Base-by-base conservation (phyloP, 2,329 filamentous ascomycete genomes). In the Pseudogymnoascus sp. region DNA sequence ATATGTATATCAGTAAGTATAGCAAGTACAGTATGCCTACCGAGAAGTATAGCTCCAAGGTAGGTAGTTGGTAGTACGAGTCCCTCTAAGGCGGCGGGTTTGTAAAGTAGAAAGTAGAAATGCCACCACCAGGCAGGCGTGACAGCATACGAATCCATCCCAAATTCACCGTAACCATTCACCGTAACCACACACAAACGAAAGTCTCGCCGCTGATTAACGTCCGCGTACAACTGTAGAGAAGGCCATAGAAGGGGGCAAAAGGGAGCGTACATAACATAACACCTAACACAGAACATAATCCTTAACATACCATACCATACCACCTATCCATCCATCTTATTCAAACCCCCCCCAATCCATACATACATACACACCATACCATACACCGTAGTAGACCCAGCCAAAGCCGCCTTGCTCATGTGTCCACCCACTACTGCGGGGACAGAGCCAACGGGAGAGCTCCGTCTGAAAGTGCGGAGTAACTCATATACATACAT, bases 71-170 rank as follows among this genome's bases (percentile, higher is more conserved):
- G 48, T 19, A 54, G 48, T 31, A 54, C 23, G 23, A 51, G 11
- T 31, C 48, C 62, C 5, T 31, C 25, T 19, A 34, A 31, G 48
- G n/a, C 23, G 48, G 28, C 28, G 28, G 28, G 8, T 28, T 54
- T 54, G 48, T 54, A 54, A 54, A 31, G 7, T 6, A 31, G 8
- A 10, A n/a, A n/a, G n/a, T n/a, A n/a, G 28, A 48, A 21, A 7
- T 48, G 45, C 45, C 25, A 54, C 48, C 48, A 34, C 25, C 48
- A 54, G 48, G 25, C 48, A 54, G 48, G 48, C 48, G 48, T 54
- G 48, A 54, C 48, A 54, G 25, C 48, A 54, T 54, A 54, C 48
- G 48, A 31, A 54, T 54, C 48, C 25, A 54, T 51, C 28, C 28
- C 45, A 7, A 48, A n/a, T n/a, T n/a, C 14, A 31, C 6, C 7